Base-by-base conservation (phyloP, 2,329 filamentous ascomycete species). In the Colletotrichum musae region DNA sequence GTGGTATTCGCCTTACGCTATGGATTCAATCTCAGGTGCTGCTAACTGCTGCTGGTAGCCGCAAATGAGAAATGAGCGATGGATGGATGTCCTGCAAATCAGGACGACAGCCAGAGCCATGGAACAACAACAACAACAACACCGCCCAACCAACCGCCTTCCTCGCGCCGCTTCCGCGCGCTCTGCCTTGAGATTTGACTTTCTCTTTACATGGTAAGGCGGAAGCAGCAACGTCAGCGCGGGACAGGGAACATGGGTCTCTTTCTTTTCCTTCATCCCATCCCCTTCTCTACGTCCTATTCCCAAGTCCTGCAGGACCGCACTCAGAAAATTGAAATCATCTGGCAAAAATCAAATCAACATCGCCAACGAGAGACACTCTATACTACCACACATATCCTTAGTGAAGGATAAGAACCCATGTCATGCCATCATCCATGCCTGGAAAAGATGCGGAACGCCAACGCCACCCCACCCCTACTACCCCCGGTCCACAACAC, bases 361-460 rank as follows among this genome's bases (percentile, higher is more conserved):
- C 24, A 53, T 36, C 32, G 32, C 32, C 32, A 10, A 10, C 32
- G 32, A 43, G n/a, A 47, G 45, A 53, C 12, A 39, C 2, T 24
- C 21, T 24, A 2, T 24, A 24, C 21, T 24, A 24, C 21, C 21
- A 24, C 21, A 24, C 3, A 24, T 24, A 24, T 24, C 21, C 21
- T 24, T 51, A 21, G n/a, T 21, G 21, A 15, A 28, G 39, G 45
- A 32, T 51, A 45, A 12, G 26, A 54, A 43, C 47, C 39, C 57
- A 54, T 48, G 48, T 45, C 47, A 26, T 13, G 48, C 48, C 60
- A 57, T 18, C 18, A 36, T 26, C 45, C 58, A 51, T 52, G 24
- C 58, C 45, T 48, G 63, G 57, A 21, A n/a, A n/a, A 58, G 61
- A 58, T 41, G 39, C 56, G 54, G 47, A 53, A 51, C 41, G 32